phyloP scores from a whole-genome alignment of 75 land plant genomes.

The Pinus tabuliformis region DNA sequence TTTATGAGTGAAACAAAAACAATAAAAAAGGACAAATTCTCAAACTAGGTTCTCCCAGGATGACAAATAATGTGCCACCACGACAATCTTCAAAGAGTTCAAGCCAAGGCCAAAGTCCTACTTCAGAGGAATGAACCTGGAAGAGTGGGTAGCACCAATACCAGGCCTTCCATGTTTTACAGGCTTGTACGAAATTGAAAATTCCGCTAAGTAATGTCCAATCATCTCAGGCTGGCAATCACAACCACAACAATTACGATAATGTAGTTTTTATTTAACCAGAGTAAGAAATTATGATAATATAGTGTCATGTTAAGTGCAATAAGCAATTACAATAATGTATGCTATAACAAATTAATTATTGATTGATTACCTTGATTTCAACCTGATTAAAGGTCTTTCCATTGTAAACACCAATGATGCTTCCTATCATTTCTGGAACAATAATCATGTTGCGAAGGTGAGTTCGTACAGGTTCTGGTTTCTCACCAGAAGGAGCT shows the following conservation, averaged over 20 bases:
- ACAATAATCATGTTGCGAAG: constrained; percentile 72
- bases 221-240: constrained; percentile 44
- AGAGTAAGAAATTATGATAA: not conserved
- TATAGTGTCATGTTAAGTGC: not conserved
- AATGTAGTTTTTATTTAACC: not conserved
- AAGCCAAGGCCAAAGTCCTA: constrained; percentile 7
- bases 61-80: too few species aligned
- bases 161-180: constrained; percentile 68
- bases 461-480: constrained; percentile 66
- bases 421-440: constrained; percentile 75
- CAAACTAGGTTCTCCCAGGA: too few species aligned
- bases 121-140: constrained; percentile 97
- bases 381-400: constrained; percentile 71
- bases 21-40: too few species aligned
- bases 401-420: constrained; percentile 71
- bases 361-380: constrained; percentile 31
- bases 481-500: constrained; percentile 68
- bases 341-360: not conserved
- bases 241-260: not conserved
- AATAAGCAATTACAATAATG: not conserved
- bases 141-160: constrained; percentile 98
- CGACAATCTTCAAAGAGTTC: too few species aligned
- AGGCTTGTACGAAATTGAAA: constrained; percentile 51
- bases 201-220: constrained; percentile 50
- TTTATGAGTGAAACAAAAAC: too few species aligned